Conservation (phyloP, 1,284 basidiomycete species). For the Phellopilus nigrolimitatus region DNA sequence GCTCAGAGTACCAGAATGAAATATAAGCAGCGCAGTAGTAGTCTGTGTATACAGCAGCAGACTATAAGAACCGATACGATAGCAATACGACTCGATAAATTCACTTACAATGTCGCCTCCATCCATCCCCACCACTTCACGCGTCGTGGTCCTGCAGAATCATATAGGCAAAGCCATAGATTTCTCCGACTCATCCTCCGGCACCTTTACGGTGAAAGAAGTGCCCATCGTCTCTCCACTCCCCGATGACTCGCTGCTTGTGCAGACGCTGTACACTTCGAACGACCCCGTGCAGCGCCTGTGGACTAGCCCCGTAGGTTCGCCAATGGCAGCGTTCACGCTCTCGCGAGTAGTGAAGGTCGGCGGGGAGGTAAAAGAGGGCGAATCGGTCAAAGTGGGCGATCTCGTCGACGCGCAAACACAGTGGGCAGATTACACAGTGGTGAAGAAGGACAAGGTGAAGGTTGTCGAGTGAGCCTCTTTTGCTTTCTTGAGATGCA, state of each 20-base stretch:
- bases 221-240: conserved; percentile 11
- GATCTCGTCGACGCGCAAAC: conserved; percentile 22
- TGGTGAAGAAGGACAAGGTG: conserved; percentile 21
- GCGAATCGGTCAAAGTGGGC: conserved; percentile 24
- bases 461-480: conserved; percentile 6
- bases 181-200: conserved; percentile 4
- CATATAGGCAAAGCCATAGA: conserved; percentile 9
- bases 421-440: conserved; percentile 29
- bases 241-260: conserved; percentile 15
- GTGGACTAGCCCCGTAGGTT: conserved; percentile 24
- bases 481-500: not conserved
- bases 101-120: too few species aligned
- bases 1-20: too few species aligned
- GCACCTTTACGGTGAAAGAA: conserved; percentile 16
- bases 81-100: too few species aligned
- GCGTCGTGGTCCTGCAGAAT: conserved; percentile 15
- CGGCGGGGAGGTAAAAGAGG: conserved; percentile 19
- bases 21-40: too few species aligned
- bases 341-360: conserved; percentile 25
- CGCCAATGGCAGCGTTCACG: conserved; percentile 23
- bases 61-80: too few species aligned
- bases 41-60: too few species aligned
- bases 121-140: conserved; percentile 4
- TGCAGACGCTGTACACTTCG: conserved; percentile 16
- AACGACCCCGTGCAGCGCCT: conserved; percentile 19